Percentiles rank a stretch among this genome's conserved stretches.
phyloP scores from a whole-genome alignment of 2,329 filamentous ascomycete genomes.

The Emmonsiellopsis sp. region DNA sequence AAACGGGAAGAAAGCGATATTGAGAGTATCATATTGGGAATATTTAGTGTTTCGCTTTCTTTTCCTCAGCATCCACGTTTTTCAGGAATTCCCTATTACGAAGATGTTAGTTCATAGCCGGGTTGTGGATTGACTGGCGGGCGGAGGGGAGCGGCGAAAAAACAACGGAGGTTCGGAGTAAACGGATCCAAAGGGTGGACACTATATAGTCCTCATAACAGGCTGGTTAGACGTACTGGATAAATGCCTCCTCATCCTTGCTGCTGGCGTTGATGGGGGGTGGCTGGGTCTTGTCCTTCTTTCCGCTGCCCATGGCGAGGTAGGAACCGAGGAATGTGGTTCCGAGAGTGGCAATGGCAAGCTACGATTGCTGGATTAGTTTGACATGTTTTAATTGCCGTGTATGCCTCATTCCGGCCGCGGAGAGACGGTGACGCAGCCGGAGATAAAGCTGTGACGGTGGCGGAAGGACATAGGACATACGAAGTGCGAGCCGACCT shows the following conservation, averaged over 20 bases:
- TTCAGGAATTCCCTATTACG: constrained; percentile 41
- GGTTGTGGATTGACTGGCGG: not conserved
- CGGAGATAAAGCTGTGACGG: not conserved
- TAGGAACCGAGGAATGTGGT: constrained; percentile 39
- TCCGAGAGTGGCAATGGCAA: constrained; percentile 50
- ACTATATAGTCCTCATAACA: not conserved
- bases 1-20: no score
- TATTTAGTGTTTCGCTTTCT: constrained; percentile 24
- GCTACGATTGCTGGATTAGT: constrained; percentile 31
- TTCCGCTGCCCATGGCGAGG: constrained; percentile 37
- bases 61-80: constrained; percentile 37
- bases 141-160: not conserved
- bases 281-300: constrained; percentile 36
- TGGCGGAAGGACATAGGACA: constrained; percentile 7
- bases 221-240: constrained; percentile 45
- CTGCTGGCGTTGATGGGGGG: constrained; percentile 56
- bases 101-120: not conserved
- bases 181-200: not conserved
- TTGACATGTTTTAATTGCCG: not conserved
- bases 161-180: not conserved
- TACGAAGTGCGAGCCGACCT: constrained; percentile 45
- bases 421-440: not conserved
- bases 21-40: not conserved
- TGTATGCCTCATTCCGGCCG: not conserved
- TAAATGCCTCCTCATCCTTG: constrained; percentile 60